Evolutionary conservation across 2,329 filamentous ascomycete genomes (phyloP).

Genomic region (Trichoderma asperellum): DNA sequence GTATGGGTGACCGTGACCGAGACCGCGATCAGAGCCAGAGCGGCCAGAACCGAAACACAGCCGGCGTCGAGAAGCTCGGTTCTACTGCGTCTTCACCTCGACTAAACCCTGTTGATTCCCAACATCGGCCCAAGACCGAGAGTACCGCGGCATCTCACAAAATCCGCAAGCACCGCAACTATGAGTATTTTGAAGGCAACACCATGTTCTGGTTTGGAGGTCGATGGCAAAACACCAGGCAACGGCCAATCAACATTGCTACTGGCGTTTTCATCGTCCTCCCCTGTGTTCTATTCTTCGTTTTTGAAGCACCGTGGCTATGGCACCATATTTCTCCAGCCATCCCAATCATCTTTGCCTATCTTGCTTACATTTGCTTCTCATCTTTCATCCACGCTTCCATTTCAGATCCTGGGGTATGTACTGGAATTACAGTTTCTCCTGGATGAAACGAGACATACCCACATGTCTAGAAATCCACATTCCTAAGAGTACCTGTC

Average conservation of each 20-base stretch:
- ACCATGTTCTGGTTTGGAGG: conserved; percentile 87
- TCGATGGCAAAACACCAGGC: conserved; percentile 82
- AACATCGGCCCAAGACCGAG: conserved; percentile 30
- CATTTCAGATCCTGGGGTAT: conserved; percentile 86
- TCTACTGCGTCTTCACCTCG: conserved; percentile 82
- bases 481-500: background rate
- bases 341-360: conserved; percentile 86
- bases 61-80: conserved; percentile 80
- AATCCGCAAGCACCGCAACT: conserved; percentile 65
- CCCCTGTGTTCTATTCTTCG: conserved; percentile 82
- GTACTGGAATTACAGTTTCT: conserved; percentile 43
- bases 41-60: conserved; percentile 59
- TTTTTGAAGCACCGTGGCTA: conserved; percentile 80
- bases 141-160: conserved; percentile 38
- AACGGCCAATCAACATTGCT: conserved; percentile 85
- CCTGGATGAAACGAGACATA: background rate
- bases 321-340: conserved; percentile 88
- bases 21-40: conserved; percentile 46
- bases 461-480: background rate
- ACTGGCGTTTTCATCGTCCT: conserved; percentile 81
- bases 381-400: conserved; percentile 96
- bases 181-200: conserved; percentile 93
- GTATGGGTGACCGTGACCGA: conserved; percentile 52
- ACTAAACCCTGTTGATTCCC: conserved; percentile 54
- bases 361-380: conserved; percentile 86